These are phyloP conservation scores for Botrytis pseudocinerea DNA, from an alignment of 2,329 filamentous ascomycete genomes.

Conservation along the genomic window DNA sequence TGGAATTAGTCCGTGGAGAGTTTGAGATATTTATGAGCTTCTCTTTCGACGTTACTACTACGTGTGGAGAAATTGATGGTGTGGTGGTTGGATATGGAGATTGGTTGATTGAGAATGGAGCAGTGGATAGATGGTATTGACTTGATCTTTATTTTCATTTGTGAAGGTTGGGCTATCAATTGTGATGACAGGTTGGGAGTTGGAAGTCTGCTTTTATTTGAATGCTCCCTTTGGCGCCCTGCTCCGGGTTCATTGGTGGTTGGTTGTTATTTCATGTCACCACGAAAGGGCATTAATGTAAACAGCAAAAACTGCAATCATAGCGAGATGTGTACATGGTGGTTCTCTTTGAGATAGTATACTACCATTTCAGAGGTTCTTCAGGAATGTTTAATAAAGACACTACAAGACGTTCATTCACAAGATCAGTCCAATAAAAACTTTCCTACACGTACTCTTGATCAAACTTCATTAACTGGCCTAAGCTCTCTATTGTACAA, in stretches of 20 bases:
- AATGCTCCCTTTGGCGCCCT: not conserved
- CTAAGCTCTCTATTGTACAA: conserved; percentile 24
- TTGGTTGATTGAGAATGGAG: not conserved
- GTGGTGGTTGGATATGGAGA: not conserved
- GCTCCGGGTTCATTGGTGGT: too few relatives aligned
- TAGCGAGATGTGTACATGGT: not conserved
- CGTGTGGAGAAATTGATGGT: not conserved
- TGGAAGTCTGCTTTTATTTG: not conserved
- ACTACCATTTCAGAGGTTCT: not conserved
- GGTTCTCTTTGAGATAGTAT: not conserved
- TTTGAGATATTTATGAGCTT: not conserved
- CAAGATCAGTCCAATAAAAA: not conserved
- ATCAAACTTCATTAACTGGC: conserved; percentile 25
- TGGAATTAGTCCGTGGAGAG: not conserved
- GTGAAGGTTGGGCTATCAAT: not conserved
- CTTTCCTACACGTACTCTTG: not conserved
- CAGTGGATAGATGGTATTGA: too few relatives aligned
- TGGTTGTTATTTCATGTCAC: not conserved
- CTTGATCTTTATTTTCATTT: not conserved
- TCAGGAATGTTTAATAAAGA: not conserved
- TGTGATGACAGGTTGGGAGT: not conserved
- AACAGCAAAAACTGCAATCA: not conserved
- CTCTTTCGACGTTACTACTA: not conserved
- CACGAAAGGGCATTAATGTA: not conserved
- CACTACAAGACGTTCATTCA: not conserved